Base-by-base conservation (phyloP, 345 rosid species). In the Eucalyptus erythrocorys region DNA sequence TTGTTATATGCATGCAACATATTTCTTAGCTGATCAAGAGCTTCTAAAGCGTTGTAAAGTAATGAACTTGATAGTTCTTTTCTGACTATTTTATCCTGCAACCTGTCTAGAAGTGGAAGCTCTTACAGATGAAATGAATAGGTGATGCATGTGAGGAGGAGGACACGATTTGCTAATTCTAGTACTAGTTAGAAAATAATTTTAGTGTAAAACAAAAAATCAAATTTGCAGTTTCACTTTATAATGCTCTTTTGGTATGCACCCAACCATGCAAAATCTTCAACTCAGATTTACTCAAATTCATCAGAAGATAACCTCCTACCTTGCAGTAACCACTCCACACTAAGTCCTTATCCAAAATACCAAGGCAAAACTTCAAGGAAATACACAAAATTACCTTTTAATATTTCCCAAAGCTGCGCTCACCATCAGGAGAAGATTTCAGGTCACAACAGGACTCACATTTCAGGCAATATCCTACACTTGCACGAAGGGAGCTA, bases 1-100 rank as follows among this genome's bases (percentile, higher is more conserved):
- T 94, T 96, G 94, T 94, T 96, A 89, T 92, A 93, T 82, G 93
- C 91, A 93, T 96, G 97, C 91, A 66, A 32, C 40, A 32, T 66
- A 32, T 32, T 66, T 66, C 93, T 94, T 48, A 97, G 91, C 88
- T 91, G 88, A 17, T 89, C 89, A 82, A 94, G 93, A 85, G 97
- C 93, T 88, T 92, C 92, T 87, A 89, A 93, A 85, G 95, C 95
- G 91, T 93, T 93, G 86, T 91, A 88, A 88, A 96, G 88, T 48
- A 85, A 48, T 86, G 89, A 48, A 85, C 88, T 85, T 79, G 92
- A 90, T 51, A 92, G 90, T 90, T 88, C 91, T 85, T 91, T 90
- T 57, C 92, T 87, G 61, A 37, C 88, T 80, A 91, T 89, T 88
- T 92, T 90, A 88, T 93, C 95, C 89, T 88, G 92, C 93, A 95